Evolutionary conservation across 495 filamentous ascomycete genomes (phyloP), one percentile per base, ranked within the genome.

Genomic region (Hamigera avellanea): DNA sequence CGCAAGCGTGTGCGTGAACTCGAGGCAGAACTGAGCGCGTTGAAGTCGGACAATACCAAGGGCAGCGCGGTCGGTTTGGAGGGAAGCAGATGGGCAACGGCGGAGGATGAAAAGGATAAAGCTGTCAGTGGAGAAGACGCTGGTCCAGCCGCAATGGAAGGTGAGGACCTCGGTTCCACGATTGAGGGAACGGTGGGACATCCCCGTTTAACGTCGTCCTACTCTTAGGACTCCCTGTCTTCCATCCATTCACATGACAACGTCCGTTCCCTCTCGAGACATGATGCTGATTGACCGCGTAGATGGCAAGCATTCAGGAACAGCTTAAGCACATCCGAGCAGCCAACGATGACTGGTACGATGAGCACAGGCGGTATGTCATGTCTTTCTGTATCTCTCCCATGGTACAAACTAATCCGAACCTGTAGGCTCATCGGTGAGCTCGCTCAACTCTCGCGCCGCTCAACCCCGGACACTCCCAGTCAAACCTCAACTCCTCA

Each of bases 121-220:
- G 49, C 41, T 43, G 33, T 14, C 33, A 12, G 33, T 13, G 42
- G 43, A 36, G 61, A 56, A 41, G 49, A 59, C 25, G 47, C 43
- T 33, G 57, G 57, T 53, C 50, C 58, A 50, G 52, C 58, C 47
- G 50, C 54, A 58, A 45, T 39, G 61, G 64, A 66, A 69, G 63
- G 64, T 70, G 64, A 70, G 64, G 57, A 68, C 50, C 59, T 67
- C 56, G 64, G 66, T 52, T 59, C 64, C 61, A 67, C 62, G 44
- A 67, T 70, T 49, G 58, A 70, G 62, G 66, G 66, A 66, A 66
- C 63, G 62, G 66, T 70, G 63, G 62, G 66, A 55, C 36, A 52
- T 57, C 64, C 64, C 56, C 56, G 55, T 60, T 55, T 54, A 39
- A 50, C 50, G 39, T 37, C 42, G 32, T 56, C 55, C 43, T 53